A percentile compares a stretch with the other conserved stretches of the same genome.
phyloP scores from a whole-genome alignment of 2,329 filamentous ascomycete genomes.

The Zasmidium cellare region DNA sequence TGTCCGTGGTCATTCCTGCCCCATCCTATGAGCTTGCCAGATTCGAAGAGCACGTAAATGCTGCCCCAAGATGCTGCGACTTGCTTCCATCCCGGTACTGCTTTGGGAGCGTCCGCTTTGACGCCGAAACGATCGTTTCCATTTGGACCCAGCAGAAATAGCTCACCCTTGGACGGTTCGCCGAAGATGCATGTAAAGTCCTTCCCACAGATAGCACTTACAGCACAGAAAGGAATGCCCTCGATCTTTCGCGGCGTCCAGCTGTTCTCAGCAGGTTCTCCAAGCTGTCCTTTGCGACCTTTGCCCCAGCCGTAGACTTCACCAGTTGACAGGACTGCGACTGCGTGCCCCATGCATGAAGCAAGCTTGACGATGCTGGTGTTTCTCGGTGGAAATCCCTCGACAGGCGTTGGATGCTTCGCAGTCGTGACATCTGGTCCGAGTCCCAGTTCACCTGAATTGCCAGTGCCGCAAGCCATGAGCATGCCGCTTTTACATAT shows the following conservation, averaged over 20 bases:
- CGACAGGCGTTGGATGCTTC: conserved; percentile 49
- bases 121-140: conserved; percentile 67
- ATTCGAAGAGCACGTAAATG: conserved; percentile 66
- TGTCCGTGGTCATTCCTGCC: conserved; percentile 86
- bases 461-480: conserved; percentile 65
- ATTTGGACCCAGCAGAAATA: conserved; percentile 70
- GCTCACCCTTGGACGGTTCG: conserved; percentile 54
- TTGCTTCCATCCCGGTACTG: conserved; percentile 61
- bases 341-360: conserved; percentile 75
- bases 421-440: conserved; percentile 41
- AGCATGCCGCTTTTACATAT: conserved; percentile 46
- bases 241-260: conserved; percentile 63
- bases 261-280: conserved; percentile 55
- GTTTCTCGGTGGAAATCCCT: conserved; percentile 63
- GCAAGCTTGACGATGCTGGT: conserved; percentile 64
- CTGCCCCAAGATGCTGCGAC: conserved; percentile 81
- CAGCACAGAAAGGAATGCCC: conserved; percentile 61
- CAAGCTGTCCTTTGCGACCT: conserved; percentile 81
- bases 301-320: conserved; percentile 86
- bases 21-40: conserved; percentile 69
- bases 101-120: conserved; percentile 48
- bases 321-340: conserved; percentile 72
- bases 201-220: conserved; percentile 72
- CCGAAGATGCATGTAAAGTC: conserved; percentile 79
- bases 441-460: conserved; percentile 71